Evolutionary conservation across 139 green algal species (phyloP), one percentile per base, ranked within the genome.

Genomic region (Tetraselmis striata): DNA sequence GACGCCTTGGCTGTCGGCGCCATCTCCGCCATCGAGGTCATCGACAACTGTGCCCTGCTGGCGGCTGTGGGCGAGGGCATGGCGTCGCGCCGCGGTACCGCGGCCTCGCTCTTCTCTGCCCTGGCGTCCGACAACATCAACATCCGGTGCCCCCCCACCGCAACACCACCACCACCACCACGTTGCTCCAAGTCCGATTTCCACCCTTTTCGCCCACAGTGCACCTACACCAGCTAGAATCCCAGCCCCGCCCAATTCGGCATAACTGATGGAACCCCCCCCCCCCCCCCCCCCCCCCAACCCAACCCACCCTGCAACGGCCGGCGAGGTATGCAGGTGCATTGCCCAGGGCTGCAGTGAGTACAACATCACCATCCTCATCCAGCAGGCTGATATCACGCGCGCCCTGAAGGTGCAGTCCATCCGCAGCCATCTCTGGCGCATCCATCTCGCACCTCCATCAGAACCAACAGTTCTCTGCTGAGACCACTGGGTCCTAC

Each of bases 291-390:
- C 27, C 2, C 59, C 59, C 59, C 78, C 58, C 25, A 30, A 28
- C 81, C 30, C 81, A 78, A 30, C 75, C 18, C 75, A 78, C 2
- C 27, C 45, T 5, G 45, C 11, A 18, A 67, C 45, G 18, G 45
- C 45, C 5, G 45, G 45, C 18, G 45, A 67, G 45, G 45, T 18
- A 18, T 67, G 5, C 45, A 67, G 45, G 45, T 86, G 0, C 28
- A 90, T 90, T 0, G 88, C 91, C 1, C 95, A 99, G 91, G 96
- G 96, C 74, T 94, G 86, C 77, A 95, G 86, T 0, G 96, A 99
- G 91, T 98, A 98, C 95, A 99, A 99, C 91, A 98, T 99, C 90
- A 99, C 96, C 22, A 90, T 97, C 32, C 87, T 99, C 59, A 92
- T 99, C 24, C 89, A 98, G 79, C 90, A 96, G 88, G 85, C 75